phyloP scores from a whole-genome alignment of 257 asterid genomes.

The Fraxinus pennsylvanica region DNA sequence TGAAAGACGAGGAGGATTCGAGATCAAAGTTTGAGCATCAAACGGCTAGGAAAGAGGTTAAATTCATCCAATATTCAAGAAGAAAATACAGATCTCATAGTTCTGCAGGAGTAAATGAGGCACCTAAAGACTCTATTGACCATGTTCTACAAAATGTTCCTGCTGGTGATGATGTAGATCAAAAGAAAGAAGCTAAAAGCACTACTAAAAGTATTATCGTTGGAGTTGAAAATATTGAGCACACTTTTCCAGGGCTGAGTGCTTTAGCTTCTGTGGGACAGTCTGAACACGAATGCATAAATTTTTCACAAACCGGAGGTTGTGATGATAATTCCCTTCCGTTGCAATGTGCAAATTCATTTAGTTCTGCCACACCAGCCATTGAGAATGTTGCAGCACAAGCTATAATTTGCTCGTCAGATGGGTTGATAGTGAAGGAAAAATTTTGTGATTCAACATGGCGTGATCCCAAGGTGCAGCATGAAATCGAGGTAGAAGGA shows the following conservation, averaged over 20 bases:
- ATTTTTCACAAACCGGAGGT: slow-evolving; percentile 4
- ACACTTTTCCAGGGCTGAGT: slow-evolving; percentile 15
- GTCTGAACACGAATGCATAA: slow-evolving; percentile 19
- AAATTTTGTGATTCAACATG: slow-evolving; percentile 26
- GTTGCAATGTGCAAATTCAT: slow-evolving; percentile 31
- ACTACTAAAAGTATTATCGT: slow-evolving; percentile 1
- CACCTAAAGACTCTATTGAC: slow-evolving; percentile 26
- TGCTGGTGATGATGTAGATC: slow-evolving; percentile 21
- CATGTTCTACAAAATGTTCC: slow-evolving; percentile 22
- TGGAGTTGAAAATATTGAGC: slow-evolving; percentile 33
- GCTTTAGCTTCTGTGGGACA: slow-evolving; percentile 21
- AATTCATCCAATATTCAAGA: slow-evolving; percentile 71
- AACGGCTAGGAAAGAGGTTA: slow-evolving; percentile 34
- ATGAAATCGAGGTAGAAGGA: slow-evolving; percentile 27
- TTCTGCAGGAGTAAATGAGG: slow-evolving; percentile 30
- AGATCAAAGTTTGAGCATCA: slow-evolving; percentile 33
- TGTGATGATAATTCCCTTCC: slow-evolving; percentile 23
- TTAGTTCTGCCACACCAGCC: slow-evolving; percentile 26
- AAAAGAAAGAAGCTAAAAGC: slow-evolving; percentile 25
- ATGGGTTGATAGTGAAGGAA: slow-evolving; percentile 20
- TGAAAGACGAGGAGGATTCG: slow-evolving; percentile 26
- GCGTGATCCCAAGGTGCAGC: slow-evolving; percentile 22
- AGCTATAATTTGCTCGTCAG: slow-evolving; percentile 18
- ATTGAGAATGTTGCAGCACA: slow-evolving; percentile 30
- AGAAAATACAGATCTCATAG: slow-evolving; percentile 50